Evolutionary conservation across 2,329 filamentous ascomycete genomes (phyloP).

Genomic region (Davidsoniella eucalypti): DNA sequence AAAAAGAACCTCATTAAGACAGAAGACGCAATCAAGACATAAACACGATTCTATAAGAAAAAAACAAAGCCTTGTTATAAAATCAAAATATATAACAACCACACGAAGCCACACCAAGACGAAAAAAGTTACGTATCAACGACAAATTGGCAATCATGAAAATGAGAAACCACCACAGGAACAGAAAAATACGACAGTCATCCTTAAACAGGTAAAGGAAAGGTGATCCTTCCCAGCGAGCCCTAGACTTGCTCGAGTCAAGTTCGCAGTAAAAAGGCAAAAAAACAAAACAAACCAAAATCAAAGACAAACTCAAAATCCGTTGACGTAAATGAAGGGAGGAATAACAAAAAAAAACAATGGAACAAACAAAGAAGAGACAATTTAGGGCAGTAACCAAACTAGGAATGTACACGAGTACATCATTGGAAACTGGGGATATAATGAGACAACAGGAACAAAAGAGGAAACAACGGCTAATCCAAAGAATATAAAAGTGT

Average conservation of each 20-base stretch:
- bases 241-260: background rate
- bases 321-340: background rate
- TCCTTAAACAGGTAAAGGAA: background rate
- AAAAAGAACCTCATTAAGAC: too few relatives aligned
- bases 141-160: background rate
- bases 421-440: background rate
- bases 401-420: background rate
- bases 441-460: background rate
- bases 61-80: too few relatives aligned
- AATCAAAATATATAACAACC: too few relatives aligned
- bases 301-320: background rate
- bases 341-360: background rate
- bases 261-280: background rate
- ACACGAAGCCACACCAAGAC: too few relatives aligned
- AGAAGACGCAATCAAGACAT: too few relatives aligned
- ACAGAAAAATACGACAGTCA: background rate
- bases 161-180: background rate
- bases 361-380: background rate
- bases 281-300: background rate
- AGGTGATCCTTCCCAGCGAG: background rate
- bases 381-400: background rate
- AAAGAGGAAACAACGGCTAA: background rate
- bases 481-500: too few relatives aligned
- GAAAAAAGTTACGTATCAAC: background rate
- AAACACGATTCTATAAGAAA: too few relatives aligned